Evolutionary conservation across 192 early-diverging fungal genomes (phyloP), one percentile per base, ranked within the genome.

Genomic region (Jimgerdemannia flammicorona): DNA sequence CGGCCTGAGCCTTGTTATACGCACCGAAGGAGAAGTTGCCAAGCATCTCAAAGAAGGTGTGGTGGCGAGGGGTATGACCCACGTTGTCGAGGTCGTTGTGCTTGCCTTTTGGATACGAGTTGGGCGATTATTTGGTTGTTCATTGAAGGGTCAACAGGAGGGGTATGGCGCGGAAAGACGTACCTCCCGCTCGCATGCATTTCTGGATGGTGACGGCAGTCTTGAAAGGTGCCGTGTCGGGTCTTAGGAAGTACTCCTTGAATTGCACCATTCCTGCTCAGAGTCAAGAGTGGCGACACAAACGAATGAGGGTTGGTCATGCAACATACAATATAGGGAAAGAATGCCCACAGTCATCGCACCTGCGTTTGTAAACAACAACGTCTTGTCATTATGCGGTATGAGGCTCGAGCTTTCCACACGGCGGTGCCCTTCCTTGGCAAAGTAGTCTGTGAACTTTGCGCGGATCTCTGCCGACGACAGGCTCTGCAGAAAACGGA

Each of bases 31-130:
- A 88, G 77, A 91, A 91, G 49, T 88, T 87, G 8, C 89, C 89
- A 20, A 91, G 74, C 89, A 91, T 91, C 75, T 91, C 89, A 77
- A 91, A 91, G 64, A 89, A 88, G 2, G 89, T 91, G 69, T 91
- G 89, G 74, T 91, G 89, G 6, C 88, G 85, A 42, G 85, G 83
- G 3, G 89, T 90, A 72, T 81, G 85, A n/a, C 89, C 89, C 4
- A 90, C 89, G 76, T 90, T 88, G 70, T 90, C 89, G 4, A 90
- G 75, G 70, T 90, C 89, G 20, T 90, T 90, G 73, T 89, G 88
- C 54, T 88, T 88, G 20, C 87, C 82, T 84, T 54, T 29, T 59
- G 49, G 49, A 59, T 59, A 59, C 49, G 49, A 59, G 49, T 59
- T 6, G 6, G 14, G 49, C 8, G 49, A 59, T 59, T 14, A 14